These are phyloP conservation scores for Daldinia eschscholtzii DNA, from an alignment of 2,329 filamentous ascomycete species.

Conservation along the genomic window DNA sequence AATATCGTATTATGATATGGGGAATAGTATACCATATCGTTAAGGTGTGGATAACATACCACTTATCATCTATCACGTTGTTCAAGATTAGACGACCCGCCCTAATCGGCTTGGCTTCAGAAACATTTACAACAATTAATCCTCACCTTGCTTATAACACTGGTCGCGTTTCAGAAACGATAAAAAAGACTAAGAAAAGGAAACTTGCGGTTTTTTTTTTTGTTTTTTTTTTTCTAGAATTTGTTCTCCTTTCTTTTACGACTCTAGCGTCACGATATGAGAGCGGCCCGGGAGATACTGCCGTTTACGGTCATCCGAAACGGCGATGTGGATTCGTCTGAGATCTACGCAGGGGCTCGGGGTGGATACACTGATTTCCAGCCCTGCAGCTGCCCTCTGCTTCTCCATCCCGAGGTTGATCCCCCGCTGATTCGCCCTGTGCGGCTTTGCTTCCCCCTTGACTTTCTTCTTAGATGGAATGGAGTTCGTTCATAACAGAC, in stretches of 20 bases:
- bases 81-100: constrained; percentile 28
- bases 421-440: constrained; percentile 35
- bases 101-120: constrained; percentile 7
- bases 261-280: constrained; percentile 15
- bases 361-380: background rate
- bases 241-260: constrained; percentile 10
- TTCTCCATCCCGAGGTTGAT: constrained; percentile 34
- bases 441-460: background rate
- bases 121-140: background rate
- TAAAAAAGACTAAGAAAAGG: constrained; percentile 6
- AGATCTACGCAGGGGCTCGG: constrained; percentile 35
- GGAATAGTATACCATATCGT: background rate
- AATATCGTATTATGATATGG: background rate
- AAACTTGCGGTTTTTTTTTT: constrained; percentile 18
- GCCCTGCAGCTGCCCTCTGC: constrained; percentile 18
- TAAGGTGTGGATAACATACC: constrained; percentile 9
- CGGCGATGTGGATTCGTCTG: constrained; percentile 32
- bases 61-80: constrained; percentile 13
- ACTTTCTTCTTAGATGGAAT: background rate
- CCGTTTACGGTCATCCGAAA: constrained; percentile 39
- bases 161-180: constrained; percentile 17
- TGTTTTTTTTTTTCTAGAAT: constrained; percentile 34
- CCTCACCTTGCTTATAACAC: background rate
- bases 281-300: constrained; percentile 29
- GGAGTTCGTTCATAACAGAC: background rate